Evolutionary conservation across 768 basidiomycete genomes (phyloP).

Genomic region (Podaxis pistillaris): DNA sequence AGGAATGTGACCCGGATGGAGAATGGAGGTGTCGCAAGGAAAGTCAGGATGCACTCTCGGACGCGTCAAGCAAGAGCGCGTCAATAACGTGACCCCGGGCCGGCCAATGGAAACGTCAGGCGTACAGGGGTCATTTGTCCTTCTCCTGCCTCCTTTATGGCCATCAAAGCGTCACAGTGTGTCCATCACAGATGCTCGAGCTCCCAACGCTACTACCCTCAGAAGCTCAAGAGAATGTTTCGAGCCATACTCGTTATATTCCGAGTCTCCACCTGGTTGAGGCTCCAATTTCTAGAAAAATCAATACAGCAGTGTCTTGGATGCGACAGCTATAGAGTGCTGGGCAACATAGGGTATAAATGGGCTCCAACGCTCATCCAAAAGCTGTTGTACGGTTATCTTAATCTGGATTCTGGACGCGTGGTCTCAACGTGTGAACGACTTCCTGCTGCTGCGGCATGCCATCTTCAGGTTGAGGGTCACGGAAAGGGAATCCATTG

Average conservation of each 20-base stretch:
- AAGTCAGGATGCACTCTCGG: conserved; percentile 20
- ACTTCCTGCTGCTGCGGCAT: neutral
- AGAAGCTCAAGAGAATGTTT: neutral
- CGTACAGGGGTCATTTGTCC: neutral
- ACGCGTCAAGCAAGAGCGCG: conserved; percentile 4
- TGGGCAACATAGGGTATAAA: neutral
- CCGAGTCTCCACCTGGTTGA: neutral
- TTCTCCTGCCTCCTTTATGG: neutral
- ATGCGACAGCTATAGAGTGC: neutral
- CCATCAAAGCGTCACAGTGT: neutral
- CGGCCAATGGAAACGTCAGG: neutral
- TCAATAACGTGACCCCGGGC: conserved; percentile 1
- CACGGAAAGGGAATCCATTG: neutral
- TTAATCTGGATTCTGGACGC: conserved; percentile 2
- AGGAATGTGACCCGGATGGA: conserved; percentile 1
- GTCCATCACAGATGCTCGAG: neutral
- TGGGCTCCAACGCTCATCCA: neutral
- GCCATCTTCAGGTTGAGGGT: neutral
- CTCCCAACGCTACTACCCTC: neutral
- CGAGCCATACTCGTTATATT: neutral
- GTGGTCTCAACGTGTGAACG: conserved; percentile 3
- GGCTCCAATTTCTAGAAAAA: neutral
- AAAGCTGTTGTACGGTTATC: neutral
- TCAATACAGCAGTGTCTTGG: neutral
- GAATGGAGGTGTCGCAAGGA: conserved; percentile 22